phyloP scores from a whole-genome alignment of 192 early-diverging fungal genomes.

The Obelidium mucronatum region DNA sequence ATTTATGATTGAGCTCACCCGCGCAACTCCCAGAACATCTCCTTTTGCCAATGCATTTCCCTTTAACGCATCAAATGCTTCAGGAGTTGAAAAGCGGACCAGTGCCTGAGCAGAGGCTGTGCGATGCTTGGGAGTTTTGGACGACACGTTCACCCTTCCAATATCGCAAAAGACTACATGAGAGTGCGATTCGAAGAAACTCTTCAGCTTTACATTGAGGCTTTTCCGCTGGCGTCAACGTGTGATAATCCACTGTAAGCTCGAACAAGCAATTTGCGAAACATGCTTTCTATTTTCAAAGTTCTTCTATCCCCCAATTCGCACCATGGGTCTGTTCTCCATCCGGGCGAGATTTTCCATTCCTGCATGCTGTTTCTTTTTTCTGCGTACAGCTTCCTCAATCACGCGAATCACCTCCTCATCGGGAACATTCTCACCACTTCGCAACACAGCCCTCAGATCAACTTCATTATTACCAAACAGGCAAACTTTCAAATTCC shows the following conservation, averaged over 20 bases:
- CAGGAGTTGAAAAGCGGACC: constrained; percentile 67
- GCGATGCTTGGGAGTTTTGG: constrained; percentile 73
- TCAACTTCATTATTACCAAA: constrained; percentile 94
- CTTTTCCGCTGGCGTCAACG: constrained; percentile 76
- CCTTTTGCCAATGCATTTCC: constrained; percentile 82
- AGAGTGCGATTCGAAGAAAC: background rate
- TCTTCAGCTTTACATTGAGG: constrained; percentile 70
- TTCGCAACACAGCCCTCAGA: constrained; percentile 79
- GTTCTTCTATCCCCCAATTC: constrained; percentile 83
- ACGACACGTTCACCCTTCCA: constrained; percentile 73
- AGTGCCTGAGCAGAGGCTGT: constrained; percentile 76
- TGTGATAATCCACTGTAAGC: no score
- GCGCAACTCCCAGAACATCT: constrained; percentile 86
- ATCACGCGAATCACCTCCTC: constrained; percentile 76
- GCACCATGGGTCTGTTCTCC: constrained; percentile 94
- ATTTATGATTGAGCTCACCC: constrained; percentile 19
- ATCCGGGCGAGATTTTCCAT: constrained; percentile 80
- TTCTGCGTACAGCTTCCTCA: constrained; percentile 77
- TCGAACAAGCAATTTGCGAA: no score
- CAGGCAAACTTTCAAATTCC: constrained; percentile 90
- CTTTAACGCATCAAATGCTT: constrained; percentile 71
- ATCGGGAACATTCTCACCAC: constrained; percentile 58
- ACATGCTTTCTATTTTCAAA: no score
- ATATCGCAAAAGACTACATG: no score
- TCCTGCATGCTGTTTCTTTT: constrained; percentile 95